These are phyloP conservation scores for Raphanus sativus DNA, from an alignment of 345 rosid species.

Conservation along the genomic window DNA sequence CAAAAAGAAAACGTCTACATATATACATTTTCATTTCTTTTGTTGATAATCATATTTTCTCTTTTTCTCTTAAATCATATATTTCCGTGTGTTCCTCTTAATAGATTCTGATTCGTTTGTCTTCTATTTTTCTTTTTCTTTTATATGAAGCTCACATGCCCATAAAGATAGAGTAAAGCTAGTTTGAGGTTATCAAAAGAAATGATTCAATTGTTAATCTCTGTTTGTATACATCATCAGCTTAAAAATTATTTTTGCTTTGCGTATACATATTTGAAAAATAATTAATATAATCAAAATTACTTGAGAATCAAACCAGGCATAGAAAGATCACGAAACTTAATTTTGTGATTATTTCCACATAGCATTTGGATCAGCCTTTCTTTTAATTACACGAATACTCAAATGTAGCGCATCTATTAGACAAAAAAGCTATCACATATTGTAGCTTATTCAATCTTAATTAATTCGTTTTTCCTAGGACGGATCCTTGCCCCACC, in stretches of 20 bases:
- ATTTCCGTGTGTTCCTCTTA: constrained; percentile 22
- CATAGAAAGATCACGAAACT: background rate
- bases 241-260: background rate
- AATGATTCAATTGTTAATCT: background rate
- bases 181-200: constrained; percentile 25
- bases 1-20: background rate
- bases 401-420: background rate
- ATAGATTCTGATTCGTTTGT: constrained; percentile 35
- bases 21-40: background rate
- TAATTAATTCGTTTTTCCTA: background rate
- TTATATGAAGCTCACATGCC: constrained; percentile 23
- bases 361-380: background rate
- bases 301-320: background rate
- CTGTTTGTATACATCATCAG: constrained; percentile 1
- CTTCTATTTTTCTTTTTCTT: background rate
- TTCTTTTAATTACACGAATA: background rate
- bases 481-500: constrained; percentile 2
- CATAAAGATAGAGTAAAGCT: constrained; percentile 32
- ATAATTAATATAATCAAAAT: background rate
- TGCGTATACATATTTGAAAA: background rate
- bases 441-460: background rate
- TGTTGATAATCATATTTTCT: constrained; percentile 18
- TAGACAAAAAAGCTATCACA: background rate
- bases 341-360: background rate
- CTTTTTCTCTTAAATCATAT: background rate